Conservation (phyloP, 345 rosid species). For the Kernera saxatilis region DNA sequence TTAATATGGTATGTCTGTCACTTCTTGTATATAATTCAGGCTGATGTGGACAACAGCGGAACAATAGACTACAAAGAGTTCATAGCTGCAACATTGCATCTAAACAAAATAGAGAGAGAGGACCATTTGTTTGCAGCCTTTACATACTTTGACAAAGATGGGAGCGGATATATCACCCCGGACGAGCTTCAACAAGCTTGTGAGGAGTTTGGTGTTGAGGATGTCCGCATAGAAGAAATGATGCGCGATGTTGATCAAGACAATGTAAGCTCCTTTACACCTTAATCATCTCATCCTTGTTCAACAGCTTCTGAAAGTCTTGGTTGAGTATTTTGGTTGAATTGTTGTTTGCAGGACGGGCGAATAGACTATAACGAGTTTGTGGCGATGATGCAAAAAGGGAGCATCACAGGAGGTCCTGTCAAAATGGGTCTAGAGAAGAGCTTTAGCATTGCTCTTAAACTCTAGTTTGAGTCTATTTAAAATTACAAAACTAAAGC, state of each 20-base stretch:
- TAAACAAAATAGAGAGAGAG: constrained; percentile 76
- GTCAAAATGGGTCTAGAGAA: constrained; percentile 39
- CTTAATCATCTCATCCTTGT: constrained; percentile 1
- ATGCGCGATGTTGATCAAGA: constrained; percentile 77
- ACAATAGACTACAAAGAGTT: constrained; percentile 83
- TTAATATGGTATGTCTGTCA: background rate
- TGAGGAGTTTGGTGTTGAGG: constrained; percentile 72
- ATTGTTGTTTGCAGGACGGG: constrained; percentile 54
- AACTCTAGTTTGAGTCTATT: constrained; percentile 23
- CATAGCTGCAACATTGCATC: constrained; percentile 80
- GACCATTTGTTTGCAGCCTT: constrained; percentile 82
- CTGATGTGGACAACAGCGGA: constrained; percentile 84
- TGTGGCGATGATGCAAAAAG: constrained; percentile 79
- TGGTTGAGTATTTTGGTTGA: background rate
- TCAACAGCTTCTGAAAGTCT: background rate
- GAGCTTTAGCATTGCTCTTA: constrained; percentile 50
- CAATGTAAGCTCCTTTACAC: constrained; percentile 43
- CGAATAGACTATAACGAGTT: constrained; percentile 76
- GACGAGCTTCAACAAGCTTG: constrained; percentile 93
- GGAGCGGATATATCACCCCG: constrained; percentile 81
- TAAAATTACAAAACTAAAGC: background rate
- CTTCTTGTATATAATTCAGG: constrained; percentile 42
- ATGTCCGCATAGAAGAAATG: constrained; percentile 67
- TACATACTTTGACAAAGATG: constrained; percentile 83
- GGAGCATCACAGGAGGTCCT: constrained; percentile 34